Conservation (phyloP, 2,329 filamentous ascomycete genomes). For the Sclerotinia minor region DNA sequence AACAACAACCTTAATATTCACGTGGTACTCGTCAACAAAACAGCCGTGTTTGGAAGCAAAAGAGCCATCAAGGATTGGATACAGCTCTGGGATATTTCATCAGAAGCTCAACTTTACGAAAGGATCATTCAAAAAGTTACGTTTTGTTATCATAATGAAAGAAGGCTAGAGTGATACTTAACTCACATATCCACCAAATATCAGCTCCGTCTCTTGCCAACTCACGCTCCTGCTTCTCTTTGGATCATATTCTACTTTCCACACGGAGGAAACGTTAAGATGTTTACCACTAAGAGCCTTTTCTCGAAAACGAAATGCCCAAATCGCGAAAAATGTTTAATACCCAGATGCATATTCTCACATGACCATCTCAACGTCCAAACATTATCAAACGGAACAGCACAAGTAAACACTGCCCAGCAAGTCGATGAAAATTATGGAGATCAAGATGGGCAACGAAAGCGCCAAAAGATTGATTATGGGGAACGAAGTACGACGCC, state of each 20-base stretch:
- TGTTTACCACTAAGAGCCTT: constrained; percentile 41
- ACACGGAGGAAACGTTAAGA: constrained; percentile 16
- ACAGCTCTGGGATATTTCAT: neutral
- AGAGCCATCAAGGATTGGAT: neutral
- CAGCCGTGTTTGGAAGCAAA: neutral
- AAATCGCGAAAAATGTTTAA: constrained; percentile 37
- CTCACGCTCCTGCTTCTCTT: neutral
- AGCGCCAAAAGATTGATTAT: constrained; percentile 39
- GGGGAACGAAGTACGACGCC: constrained; percentile 21
- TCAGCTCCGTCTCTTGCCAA: neutral
- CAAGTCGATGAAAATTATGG: constrained; percentile 21
- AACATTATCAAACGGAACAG: constrained; percentile 9
- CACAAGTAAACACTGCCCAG: neutral
- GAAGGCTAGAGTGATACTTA: neutral
- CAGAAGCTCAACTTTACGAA: neutral
- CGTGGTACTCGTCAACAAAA: neutral
- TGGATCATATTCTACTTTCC: neutral
- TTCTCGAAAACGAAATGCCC: constrained; percentile 41
- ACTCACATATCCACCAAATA: neutral
- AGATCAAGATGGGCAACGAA: constrained; percentile 41
- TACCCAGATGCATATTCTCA: constrained; percentile 41
- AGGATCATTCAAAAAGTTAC: neutral
- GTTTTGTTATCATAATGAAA: neutral
- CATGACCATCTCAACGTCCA: constrained; percentile 28
- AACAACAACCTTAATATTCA: neutral